Conservation (phyloP, 2,329 filamentous ascomycete species). For the Pleomassaria siparia region DNA sequence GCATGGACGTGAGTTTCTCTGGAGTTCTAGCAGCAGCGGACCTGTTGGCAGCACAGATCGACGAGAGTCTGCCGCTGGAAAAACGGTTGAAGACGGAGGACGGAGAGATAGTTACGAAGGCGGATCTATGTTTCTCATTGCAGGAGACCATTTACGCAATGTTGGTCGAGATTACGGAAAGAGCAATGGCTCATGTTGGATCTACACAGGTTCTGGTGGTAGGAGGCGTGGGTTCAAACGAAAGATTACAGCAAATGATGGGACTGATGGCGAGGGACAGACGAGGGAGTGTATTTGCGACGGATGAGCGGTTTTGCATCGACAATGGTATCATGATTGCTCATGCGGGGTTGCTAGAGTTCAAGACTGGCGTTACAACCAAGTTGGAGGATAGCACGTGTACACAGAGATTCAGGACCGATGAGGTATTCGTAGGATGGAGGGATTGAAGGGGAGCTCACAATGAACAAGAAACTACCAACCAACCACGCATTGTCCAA, state of each 20-base stretch:
- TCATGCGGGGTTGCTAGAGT: constrained; percentile 86
- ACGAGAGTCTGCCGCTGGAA: constrained; percentile 41
- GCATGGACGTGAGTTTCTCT: constrained; percentile 97
- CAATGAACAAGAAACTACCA: neutral
- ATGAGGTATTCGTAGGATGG: constrained; percentile 55
- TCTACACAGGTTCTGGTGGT: constrained; percentile 90
- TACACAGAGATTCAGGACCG: constrained; percentile 54
- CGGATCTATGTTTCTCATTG: constrained; percentile 88
- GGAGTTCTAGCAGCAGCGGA: constrained; percentile 87
- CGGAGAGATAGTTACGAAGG: constrained; percentile 68
- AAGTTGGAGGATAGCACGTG: constrained; percentile 76
- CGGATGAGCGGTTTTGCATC: constrained; percentile 96
- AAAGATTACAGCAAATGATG: constrained; percentile 98
- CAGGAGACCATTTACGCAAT: constrained; percentile 97
- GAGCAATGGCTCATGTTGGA: constrained; percentile 97
- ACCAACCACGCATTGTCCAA: neutral
- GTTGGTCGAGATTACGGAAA: constrained; percentile 97
- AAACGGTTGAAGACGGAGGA: constrained; percentile 45
- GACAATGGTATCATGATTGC: constrained; percentile 99
- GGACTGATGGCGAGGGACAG: constrained; percentile 87
- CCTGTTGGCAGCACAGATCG: constrained; percentile 70
- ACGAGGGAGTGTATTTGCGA: constrained; percentile 88
- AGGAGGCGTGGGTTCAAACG: constrained; percentile 93
- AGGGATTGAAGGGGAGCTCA: constrained; percentile 39
- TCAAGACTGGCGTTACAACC: constrained; percentile 77